Evolutionary conservation across 2,329 filamentous ascomycete species (phyloP).

Genomic region (Ophiocordyceps sinensis): DNA sequence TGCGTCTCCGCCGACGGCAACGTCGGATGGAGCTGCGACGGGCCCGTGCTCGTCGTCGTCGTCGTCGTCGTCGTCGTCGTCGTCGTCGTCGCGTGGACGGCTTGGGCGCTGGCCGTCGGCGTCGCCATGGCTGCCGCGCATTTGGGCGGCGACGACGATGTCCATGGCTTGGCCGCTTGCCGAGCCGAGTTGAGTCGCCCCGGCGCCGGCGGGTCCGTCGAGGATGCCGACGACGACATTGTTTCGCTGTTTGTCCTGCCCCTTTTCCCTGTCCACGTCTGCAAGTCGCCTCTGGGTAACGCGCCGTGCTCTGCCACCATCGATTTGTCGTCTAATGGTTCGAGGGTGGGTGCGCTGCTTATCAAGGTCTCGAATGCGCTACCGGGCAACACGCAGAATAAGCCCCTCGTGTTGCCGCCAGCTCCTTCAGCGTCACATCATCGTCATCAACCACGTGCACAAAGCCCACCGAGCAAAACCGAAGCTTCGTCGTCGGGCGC

Average conservation of each 20-base stretch:
- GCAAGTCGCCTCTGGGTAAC: no score
- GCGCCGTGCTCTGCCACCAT: no score
- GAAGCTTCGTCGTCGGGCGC: no score
- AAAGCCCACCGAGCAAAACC: no score
- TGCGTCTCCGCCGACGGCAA: constrained; percentile 27
- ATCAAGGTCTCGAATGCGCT: no score
- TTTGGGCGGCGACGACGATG: background rate
- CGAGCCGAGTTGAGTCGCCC: background rate
- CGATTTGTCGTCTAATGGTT: no score
- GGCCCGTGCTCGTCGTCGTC: background rate
- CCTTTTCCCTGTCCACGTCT: no score
- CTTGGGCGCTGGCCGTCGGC: background rate
- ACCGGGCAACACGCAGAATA: no score
- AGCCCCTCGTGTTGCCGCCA: no score
- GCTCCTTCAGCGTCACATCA: no score
- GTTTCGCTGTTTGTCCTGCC: background rate
- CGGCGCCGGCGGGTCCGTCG: background rate
- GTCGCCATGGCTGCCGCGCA: background rate
- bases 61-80: background rate
- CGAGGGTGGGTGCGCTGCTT: no score
- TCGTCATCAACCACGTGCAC: no score
- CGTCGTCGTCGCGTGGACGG: background rate
- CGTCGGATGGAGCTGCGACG: constrained; percentile 15
- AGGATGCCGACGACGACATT: background rate
- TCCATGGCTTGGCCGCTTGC: background rate